Evolutionary conservation across 2,329 filamentous ascomycete genomes (phyloP), one percentile per base, ranked within the genome.

Genomic region (Sarocladiaceae sp.): DNA sequence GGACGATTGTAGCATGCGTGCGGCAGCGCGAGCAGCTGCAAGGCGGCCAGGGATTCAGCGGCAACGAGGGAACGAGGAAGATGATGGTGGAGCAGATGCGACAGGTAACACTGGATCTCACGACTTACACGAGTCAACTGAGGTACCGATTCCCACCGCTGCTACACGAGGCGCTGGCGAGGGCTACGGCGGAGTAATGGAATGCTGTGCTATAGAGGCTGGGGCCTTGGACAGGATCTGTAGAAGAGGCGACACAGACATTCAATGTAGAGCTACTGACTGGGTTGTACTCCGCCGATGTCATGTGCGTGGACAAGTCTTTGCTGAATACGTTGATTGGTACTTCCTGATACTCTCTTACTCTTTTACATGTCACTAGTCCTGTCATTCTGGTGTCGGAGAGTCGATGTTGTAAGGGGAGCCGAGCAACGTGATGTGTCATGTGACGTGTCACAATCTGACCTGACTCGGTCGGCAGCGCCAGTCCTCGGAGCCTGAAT

Each of bases 101-200:
- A 67, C 80, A 85, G 62, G 88, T 86, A 69, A 89, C 87, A 31
- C 82, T 89, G 63, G 91, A 97, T 64, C 66, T 96, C 56, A 95
- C 93, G 70, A 85, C 93, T 12, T 97, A 95, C 70, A 91, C 89
- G 13, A 91, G 89, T 46, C 81, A 95, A 74, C 80, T 97, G 59
- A 82, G 87, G 58, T 97, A 95, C 67, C 82, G 93, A 58, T 77
- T 97, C 67, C 88, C 88, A 42, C 85, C 87, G 29, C 78, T 86
- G 57, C 75, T 97, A 45, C 91, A 94, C 66, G 91, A 96, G 70
- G 86, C 85, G 50, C 69, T 97, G 58, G 90, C 89, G 40, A 79
- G 83, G 58, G 88, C 87, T 32, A 87, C 85, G 41, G 82, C 83
- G 34, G 85, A 89, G 56, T 77, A 61, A 56, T 33, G 23, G 20